Evolutionary conservation across 352 stramenopile genomes (phyloP).

Genomic region (Phytophthora hybrid): DNA sequence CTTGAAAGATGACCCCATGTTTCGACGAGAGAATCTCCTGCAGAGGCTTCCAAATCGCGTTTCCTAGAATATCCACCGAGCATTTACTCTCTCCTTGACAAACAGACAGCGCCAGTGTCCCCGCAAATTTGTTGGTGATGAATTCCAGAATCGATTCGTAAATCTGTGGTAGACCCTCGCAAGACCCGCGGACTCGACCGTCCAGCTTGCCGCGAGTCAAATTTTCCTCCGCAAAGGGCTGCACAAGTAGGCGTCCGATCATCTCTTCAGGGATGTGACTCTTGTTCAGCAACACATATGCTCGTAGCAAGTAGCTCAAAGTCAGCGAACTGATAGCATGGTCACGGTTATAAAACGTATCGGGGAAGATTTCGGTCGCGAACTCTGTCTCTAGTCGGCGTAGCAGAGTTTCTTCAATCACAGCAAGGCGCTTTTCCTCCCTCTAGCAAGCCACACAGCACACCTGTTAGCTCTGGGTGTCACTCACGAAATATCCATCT

Average conservation of each 20-base stretch:
- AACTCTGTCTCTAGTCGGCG: conserved; percentile 86
- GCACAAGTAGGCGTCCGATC: conserved; percentile 76
- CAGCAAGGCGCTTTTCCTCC: conserved; percentile 74
- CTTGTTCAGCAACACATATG: conserved; percentile 83
- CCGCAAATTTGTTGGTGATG: conserved; percentile 71
- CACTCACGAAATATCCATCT: background rate
- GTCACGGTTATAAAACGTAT: conserved; percentile 89
- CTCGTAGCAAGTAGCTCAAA: conserved; percentile 75
- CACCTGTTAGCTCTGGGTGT: background rate
- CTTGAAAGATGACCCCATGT: conserved; percentile 84
- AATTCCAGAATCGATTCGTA: conserved; percentile 83
- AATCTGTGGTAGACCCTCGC: conserved; percentile 74
- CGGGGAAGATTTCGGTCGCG: conserved; percentile 85
- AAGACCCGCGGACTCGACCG: conserved; percentile 74
- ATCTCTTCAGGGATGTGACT: conserved; percentile 84
- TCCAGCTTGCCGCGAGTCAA: conserved; percentile 84
- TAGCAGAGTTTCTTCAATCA: conserved; percentile 78
- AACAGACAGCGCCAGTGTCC: conserved; percentile 64
- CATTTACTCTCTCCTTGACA: conserved; percentile 76
- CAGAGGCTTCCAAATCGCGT: conserved; percentile 85
- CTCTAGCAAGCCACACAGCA: conserved; percentile 35
- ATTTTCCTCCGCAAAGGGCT: conserved; percentile 82
- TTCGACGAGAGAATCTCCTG: conserved; percentile 73
- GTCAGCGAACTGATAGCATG: conserved; percentile 70
- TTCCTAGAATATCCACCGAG: conserved; percentile 81